Percentiles rank a stretch among this genome's conserved stretches.
phyloP scores from a whole-genome alignment of 2,329 filamentous ascomycete species.

The Intubia oerlemansii region DNA sequence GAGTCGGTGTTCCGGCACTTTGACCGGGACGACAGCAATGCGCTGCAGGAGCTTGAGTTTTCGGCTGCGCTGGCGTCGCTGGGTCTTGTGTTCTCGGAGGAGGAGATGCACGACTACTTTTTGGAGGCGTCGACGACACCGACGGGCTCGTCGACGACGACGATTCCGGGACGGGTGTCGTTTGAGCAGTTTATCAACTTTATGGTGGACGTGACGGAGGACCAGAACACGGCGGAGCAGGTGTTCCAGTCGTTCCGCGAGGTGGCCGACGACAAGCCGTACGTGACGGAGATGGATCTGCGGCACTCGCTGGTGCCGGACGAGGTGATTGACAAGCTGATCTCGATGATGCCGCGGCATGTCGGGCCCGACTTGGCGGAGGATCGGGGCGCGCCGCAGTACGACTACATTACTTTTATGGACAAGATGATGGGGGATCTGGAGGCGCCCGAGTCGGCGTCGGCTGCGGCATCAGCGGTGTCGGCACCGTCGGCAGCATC shows the following conservation, averaged over 20 bases:
- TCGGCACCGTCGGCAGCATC: slow-evolving; percentile 10
- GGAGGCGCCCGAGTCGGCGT: slow-evolving; percentile 1
- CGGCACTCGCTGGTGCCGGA: slow-evolving; percentile 89
- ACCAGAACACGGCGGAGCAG: slow-evolving; percentile 96
- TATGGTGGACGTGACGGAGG: slow-evolving; percentile 98
- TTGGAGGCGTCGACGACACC: slow-evolving; percentile 48
- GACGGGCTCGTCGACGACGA: not conserved
- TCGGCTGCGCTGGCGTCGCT: slow-evolving; percentile 87
- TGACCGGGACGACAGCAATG: slow-evolving; percentile 80
- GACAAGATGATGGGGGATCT: slow-evolving; percentile 45
- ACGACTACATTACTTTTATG: slow-evolving; percentile 96
- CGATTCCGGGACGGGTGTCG: slow-evolving; percentile 50
- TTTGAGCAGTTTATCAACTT: slow-evolving; percentile 99
- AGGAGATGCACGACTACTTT: slow-evolving; percentile 96
- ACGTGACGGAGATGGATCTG: slow-evolving; percentile 94
- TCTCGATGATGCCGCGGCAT: slow-evolving; percentile 70
- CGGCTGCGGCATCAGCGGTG: not conserved
- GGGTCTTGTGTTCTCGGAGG: slow-evolving; percentile 86
- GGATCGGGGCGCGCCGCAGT: slow-evolving; percentile 70
- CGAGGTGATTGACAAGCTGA: slow-evolving; percentile 84
- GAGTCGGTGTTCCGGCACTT: slow-evolving; percentile 97
- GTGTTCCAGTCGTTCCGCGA: slow-evolving; percentile 96
- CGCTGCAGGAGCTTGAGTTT: slow-evolving; percentile 82
- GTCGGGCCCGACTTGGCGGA: slow-evolving; percentile 65
- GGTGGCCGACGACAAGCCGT: slow-evolving; percentile 94